phyloP scores from a whole-genome alignment of 768 basidiomycete species.

The Suillus fuscotomentosus region DNA sequence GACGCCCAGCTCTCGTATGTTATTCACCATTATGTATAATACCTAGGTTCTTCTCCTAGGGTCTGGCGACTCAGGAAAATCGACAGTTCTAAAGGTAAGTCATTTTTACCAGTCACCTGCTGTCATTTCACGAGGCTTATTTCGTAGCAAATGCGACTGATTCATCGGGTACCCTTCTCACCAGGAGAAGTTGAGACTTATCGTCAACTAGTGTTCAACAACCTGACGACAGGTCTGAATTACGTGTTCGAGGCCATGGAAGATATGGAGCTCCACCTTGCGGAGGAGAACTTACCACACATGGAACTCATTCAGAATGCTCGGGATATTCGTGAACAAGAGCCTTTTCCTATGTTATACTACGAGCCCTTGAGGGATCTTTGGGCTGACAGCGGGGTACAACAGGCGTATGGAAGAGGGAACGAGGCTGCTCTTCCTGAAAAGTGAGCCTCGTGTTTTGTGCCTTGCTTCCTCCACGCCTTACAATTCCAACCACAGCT shows the following conservation, averaged over 20 bases:
- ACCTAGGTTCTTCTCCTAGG: constrained; percentile 81
- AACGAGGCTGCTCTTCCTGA: constrained; percentile 93
- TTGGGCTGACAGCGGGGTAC: constrained; percentile 77
- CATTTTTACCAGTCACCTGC: constrained; percentile 1
- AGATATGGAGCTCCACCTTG: constrained; percentile 78
- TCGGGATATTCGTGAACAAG: constrained; percentile 72
- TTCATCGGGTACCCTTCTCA: constrained; percentile 85
- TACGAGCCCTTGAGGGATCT: constrained; percentile 64
- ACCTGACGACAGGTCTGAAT: constrained; percentile 83
- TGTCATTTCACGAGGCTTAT: constrained; percentile 4
- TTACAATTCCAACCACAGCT: constrained; percentile 36
- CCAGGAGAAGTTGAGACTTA: constrained; percentile 82
- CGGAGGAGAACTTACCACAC: constrained; percentile 55
- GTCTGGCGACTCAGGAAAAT: constrained; percentile 93
- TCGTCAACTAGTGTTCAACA: constrained; percentile 90
- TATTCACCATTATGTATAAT: neutral
- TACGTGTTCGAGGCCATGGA: constrained; percentile 86
- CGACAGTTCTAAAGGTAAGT: constrained; percentile 80
- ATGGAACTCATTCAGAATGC: constrained; percentile 66
- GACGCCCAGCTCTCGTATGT: neutral
- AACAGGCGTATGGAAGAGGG: constrained; percentile 73
- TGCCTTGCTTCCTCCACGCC: constrained; percentile 1
- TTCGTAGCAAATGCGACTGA: constrained; percentile 90
- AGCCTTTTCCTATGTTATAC: constrained; percentile 73
- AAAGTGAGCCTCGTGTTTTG: constrained; percentile 52